phyloP scores from a whole-genome alignment of 805 yeast genomes.

The Saturnispora quitensis region DNA sequence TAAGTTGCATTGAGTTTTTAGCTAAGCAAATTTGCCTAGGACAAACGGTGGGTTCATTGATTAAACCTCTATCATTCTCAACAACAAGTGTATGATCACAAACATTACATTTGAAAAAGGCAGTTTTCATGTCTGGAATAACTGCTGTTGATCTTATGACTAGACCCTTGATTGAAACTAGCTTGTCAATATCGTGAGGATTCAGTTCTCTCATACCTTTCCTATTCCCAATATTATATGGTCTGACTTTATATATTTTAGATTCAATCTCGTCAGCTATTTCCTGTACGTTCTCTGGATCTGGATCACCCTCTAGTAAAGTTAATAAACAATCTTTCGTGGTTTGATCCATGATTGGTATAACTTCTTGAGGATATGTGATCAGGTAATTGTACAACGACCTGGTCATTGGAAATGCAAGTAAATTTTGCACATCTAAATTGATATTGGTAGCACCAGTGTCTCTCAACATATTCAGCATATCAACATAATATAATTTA shows the following conservation, averaged over 20 bases:
- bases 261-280: constrained; percentile 64
- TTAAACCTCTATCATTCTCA: constrained; percentile 89
- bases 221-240: constrained; percentile 65
- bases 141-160: constrained; percentile 83
- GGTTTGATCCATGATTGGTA: constrained; percentile 96
- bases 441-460: constrained; percentile 77
- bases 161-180: constrained; percentile 84
- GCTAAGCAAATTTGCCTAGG: constrained; percentile 83
- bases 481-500: constrained; percentile 61
- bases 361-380: constrained; percentile 92
- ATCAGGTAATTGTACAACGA: constrained; percentile 78
- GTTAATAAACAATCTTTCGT: constrained; percentile 83
- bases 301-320: constrained; percentile 41
- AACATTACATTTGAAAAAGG: constrained; percentile 89
- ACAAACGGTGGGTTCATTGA: constrained; percentile 87
- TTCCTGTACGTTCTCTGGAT: constrained; percentile 17
- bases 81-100: constrained; percentile 90
- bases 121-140: constrained; percentile 96
- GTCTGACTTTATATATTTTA: constrained; percentile 77
- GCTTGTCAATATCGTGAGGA: constrained; percentile 89
- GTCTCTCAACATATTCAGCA: constrained; percentile 63
- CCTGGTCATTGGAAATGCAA: constrained; percentile 65
- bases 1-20: constrained; percentile 75
- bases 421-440: constrained; percentile 71
- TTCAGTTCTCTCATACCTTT: constrained; percentile 87